Conservation (phyloP, 305 asterid species). For the Fraxinus nigra region DNA sequence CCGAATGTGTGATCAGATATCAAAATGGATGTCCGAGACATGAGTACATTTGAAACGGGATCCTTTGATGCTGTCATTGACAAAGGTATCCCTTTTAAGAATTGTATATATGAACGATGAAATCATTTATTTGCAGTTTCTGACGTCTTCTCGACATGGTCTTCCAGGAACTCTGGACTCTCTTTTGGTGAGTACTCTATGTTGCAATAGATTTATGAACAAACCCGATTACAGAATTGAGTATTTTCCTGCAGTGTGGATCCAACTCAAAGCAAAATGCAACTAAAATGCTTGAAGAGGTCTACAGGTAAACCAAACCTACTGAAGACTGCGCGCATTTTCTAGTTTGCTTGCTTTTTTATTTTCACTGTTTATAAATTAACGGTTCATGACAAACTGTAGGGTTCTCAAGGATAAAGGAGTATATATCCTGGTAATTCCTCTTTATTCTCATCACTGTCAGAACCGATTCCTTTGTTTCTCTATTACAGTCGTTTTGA, state of each 20-base stretch:
- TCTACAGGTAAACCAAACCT: slow-evolving; percentile 51
- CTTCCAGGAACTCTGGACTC: slow-evolving; percentile 75
- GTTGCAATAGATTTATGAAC: slow-evolving; percentile 4
- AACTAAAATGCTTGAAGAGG: slow-evolving; percentile 65
- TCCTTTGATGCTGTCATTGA: slow-evolving; percentile 64
- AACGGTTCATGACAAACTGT: slow-evolving; percentile 63
- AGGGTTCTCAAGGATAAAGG: slow-evolving; percentile 87
- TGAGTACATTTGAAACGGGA: slow-evolving; percentile 51
- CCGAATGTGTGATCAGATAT: slow-evolving; percentile 50
- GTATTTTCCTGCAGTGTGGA: slow-evolving; percentile 54
- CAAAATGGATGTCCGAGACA: slow-evolving; percentile 63
- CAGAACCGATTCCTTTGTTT: slow-evolving; percentile 4
- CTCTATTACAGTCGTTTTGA: neutral
- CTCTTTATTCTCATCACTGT: slow-evolving; percentile 14
- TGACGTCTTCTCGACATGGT: slow-evolving; percentile 33
- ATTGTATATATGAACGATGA: slow-evolving; percentile 17
- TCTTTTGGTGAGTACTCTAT: slow-evolving; percentile 56
- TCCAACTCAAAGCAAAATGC: slow-evolving; percentile 59
- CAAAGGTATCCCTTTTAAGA: slow-evolving; percentile 48
- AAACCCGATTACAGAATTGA: slow-evolving; percentile 18
- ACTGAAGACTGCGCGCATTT: slow-evolving; percentile 23
- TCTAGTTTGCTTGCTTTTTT: slow-evolving; percentile 28
- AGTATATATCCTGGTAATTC: slow-evolving; percentile 66
- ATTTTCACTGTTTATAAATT: slow-evolving; percentile 48
- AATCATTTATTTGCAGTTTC: slow-evolving; percentile 21